A percentile compares a stretch with the other conserved stretches of the same genome.
phyloP scores from a whole-genome alignment of 192 early-diverging fungal genomes.

The Mortierella claussenii region DNA sequence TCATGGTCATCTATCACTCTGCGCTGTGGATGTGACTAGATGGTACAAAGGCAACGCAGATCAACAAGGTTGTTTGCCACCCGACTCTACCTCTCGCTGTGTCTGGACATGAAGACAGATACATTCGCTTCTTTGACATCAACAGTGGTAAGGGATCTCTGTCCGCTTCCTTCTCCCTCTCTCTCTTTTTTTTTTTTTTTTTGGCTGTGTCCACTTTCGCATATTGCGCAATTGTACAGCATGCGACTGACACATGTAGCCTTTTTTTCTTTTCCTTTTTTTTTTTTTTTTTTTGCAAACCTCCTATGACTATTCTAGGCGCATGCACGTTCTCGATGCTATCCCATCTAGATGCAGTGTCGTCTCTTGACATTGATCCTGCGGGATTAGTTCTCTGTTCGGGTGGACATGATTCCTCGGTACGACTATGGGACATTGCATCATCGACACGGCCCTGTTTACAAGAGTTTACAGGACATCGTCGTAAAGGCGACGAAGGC shows the following conservation, averaged over 20 bases:
- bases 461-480: conserved; percentile 79
- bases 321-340: conserved; percentile 69
- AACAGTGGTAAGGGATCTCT: conserved; percentile 65
- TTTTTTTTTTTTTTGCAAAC: not conserved
- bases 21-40: no score
- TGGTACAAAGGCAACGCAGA: conserved; percentile 72
- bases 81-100: conserved; percentile 77
- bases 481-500: conserved; percentile 80
- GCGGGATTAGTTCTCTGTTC: conserved; percentile 65
- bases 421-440: conserved; percentile 81
- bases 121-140: conserved; percentile 79
- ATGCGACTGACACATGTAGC: not conserved
- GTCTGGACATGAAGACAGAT: conserved; percentile 82
- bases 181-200: conserved; percentile 1
- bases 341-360: conserved; percentile 74
- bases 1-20: not conserved
- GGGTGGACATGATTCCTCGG: conserved; percentile 78
- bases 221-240: not conserved
- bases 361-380: conserved; percentile 72
- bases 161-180: not conserved
- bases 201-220: no score
- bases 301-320: conserved; percentile 51
- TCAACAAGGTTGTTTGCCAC: conserved; percentile 79
- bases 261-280: conserved; percentile 2
- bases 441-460: conserved; percentile 64